Conservation (phyloP, 202 grass and related monocot species). For the Alloteropsis angusta region DNA sequence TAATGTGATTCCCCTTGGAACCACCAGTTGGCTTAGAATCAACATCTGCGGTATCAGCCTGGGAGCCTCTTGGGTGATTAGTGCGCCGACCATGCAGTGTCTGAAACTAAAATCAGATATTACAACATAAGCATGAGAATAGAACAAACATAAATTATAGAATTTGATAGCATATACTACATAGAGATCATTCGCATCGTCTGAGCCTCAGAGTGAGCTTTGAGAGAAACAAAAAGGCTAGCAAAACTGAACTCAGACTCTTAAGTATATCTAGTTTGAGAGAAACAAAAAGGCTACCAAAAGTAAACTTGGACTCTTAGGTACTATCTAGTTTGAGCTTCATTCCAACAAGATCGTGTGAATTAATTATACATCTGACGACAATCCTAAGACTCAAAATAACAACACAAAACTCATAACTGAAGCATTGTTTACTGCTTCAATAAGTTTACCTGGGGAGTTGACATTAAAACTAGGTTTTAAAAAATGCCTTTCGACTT, state of each 20-base stretch:
- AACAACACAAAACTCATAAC: neutral
- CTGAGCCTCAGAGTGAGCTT: neutral
- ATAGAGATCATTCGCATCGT: neutral
- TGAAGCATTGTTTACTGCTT: no score
- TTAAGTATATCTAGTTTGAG: neutral
- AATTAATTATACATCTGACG: neutral
- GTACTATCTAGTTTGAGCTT: neutral
- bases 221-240: neutral
- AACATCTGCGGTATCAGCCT: slow-evolving; percentile 17
- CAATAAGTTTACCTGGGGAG: neutral
- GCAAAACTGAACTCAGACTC: neutral
- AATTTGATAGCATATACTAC: neutral
- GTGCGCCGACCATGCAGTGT: slow-evolving; percentile 42
- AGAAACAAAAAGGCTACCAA: neutral
- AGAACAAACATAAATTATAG: neutral
- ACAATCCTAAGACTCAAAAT: neutral
- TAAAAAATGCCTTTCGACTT: neutral
- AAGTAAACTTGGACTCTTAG: neutral
- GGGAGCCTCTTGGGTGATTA: slow-evolving; percentile 41
- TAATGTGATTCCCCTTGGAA: slow-evolving; percentile 40
- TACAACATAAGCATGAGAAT: slow-evolving; percentile 22
- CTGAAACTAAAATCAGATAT: slow-evolving; percentile 32
- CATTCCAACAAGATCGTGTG: neutral
- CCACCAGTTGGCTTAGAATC: slow-evolving; percentile 47
- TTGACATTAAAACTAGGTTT: neutral